These are phyloP conservation scores for Bipolaris sorokiniana DNA, from an alignment of 2,329 filamentous ascomycete species.

Conservation along the genomic window DNA sequence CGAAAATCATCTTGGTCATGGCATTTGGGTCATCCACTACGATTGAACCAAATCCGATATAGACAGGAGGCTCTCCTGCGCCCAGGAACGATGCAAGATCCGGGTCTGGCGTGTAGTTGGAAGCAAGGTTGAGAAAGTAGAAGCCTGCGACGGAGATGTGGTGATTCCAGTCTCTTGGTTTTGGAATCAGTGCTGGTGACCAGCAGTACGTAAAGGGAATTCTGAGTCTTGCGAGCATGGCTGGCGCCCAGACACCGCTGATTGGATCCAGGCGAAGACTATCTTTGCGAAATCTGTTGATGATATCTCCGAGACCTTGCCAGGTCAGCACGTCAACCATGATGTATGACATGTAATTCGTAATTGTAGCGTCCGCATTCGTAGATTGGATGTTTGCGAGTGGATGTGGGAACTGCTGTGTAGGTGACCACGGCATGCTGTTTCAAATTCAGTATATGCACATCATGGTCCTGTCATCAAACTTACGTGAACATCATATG, in stretches of 20 bases:
- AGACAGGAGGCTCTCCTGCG: slow-evolving; percentile 50
- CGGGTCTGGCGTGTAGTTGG: slow-evolving; percentile 49
- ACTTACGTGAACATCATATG: slow-evolving; percentile 89
- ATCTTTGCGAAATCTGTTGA: slow-evolving; percentile 82
- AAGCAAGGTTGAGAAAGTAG: slow-evolving; percentile 49
- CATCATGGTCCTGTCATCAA: not conserved
- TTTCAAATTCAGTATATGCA: slow-evolving; percentile 9
- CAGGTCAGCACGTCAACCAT: slow-evolving; percentile 91
- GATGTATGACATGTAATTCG: slow-evolving; percentile 83
- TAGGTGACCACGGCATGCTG: slow-evolving; percentile 88
- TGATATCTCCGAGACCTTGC: slow-evolving; percentile 89
- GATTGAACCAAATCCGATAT: slow-evolving; percentile 52
- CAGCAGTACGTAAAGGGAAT: slow-evolving; percentile 93
- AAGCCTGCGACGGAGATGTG: slow-evolving; percentile 51
- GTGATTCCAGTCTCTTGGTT: slow-evolving; percentile 54
- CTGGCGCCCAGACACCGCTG: slow-evolving; percentile 81
- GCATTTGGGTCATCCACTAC: slow-evolving; percentile 52
- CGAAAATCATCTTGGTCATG: slow-evolving; percentile 51
- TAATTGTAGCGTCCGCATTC: slow-evolving; percentile 76
- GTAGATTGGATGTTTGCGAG: slow-evolving; percentile 80
- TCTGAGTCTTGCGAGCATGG: slow-evolving; percentile 74
- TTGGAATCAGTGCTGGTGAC: slow-evolving; percentile 57
- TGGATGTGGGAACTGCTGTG: slow-evolving; percentile 83
- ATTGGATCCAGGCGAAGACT: slow-evolving; percentile 77
- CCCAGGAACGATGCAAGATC: slow-evolving; percentile 49